phyloP scores from a whole-genome alignment of 768 basidiomycete species.

The Suillus discolor region DNA sequence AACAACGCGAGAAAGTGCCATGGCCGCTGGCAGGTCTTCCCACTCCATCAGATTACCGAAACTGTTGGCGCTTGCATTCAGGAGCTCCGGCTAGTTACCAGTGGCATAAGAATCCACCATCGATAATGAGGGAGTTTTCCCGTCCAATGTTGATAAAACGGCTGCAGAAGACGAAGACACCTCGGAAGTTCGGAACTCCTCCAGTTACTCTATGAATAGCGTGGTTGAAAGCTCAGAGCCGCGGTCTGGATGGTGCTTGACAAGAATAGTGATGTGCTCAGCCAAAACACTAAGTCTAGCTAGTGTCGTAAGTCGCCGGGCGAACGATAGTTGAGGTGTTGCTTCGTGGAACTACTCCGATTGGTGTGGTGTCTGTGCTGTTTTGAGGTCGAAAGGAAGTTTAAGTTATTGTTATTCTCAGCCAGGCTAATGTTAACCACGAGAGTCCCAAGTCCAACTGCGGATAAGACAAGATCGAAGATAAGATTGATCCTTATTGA shows the following conservation, averaged over 20 bases:
- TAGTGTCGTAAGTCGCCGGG: neutral
- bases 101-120: neutral
- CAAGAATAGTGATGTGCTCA: neutral
- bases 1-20: neutral
- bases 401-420: neutral
- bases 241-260: neutral
- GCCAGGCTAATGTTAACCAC: neutral
- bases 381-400: neutral
- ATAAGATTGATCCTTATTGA: neutral
- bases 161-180: neutral
- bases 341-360: neutral
- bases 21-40: neutral
- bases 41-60: neutral
- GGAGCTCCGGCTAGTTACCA: neutral
- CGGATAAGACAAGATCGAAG: neutral
- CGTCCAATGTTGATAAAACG: neutral
- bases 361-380: neutral
- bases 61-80: neutral
- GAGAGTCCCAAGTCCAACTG: neutral
- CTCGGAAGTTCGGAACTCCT: neutral
- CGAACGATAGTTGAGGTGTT: neutral
- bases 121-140: neutral
- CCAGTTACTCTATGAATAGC: conserved; percentile 1
- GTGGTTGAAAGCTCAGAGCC: neutral
- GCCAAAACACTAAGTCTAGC: neutral